phyloP scores from a whole-genome alignment of 2,329 filamentous ascomycete species.

The Colletotrichum melonis region DNA sequence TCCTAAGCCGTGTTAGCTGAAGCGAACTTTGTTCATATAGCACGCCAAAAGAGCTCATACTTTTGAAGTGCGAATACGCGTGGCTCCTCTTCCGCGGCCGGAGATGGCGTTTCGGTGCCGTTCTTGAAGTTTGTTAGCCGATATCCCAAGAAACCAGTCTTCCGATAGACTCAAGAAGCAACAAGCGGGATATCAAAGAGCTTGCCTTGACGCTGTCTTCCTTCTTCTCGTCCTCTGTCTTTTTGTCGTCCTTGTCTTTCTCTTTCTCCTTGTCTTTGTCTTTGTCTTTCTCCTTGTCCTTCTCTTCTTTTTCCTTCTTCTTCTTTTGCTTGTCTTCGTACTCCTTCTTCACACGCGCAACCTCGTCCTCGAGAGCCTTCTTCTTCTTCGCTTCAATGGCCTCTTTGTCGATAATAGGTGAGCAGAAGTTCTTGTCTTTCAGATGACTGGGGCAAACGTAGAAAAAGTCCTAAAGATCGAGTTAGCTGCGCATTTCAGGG shows the following conservation, averaged over 20 bases:
- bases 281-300: conserved; percentile 64
- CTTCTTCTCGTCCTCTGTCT: conserved; percentile 49
- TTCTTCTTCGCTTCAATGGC: conserved; percentile 73
- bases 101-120: conserved; percentile 46
- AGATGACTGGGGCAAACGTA: conserved; percentile 88
- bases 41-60: conserved; percentile 1
- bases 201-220: conserved; percentile 43
- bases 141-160: neutral
- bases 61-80: conserved; percentile 74
- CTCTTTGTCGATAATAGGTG: conserved; percentile 77
- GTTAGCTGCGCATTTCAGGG: neutral
- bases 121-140: conserved; percentile 54
- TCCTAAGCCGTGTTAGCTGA: conserved; percentile 49
- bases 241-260: conserved; percentile 55
- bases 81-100: conserved; percentile 72
- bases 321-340: conserved; percentile 79
- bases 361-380: conserved; percentile 72
- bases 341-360: conserved; percentile 76
- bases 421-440: conserved; percentile 84
- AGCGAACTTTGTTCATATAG: too few relatives aligned
- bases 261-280: conserved; percentile 58
- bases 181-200: neutral
- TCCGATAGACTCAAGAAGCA: neutral
- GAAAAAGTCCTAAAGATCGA: conserved; percentile 78
- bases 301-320: conserved; percentile 75